phyloP scores from a whole-genome alignment of 2,329 filamentous ascomycete species.

The Monosporascus sp. region DNA sequence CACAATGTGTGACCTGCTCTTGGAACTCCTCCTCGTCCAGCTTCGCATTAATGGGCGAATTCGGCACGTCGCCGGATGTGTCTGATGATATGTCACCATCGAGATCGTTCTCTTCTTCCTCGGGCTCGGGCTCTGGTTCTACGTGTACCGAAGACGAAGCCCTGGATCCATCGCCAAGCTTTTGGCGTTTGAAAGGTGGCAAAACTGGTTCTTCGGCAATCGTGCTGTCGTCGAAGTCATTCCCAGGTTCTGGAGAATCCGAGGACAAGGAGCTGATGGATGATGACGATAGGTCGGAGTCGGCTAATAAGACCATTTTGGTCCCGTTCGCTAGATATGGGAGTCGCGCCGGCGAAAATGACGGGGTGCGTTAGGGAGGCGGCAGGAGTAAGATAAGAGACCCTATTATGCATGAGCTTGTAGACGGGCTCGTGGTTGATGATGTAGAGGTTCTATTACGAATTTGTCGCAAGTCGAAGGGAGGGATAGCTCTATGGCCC shows the following conservation, averaged over 20 bases:
- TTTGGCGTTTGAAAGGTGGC: constrained; percentile 32
- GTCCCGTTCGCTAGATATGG: background rate
- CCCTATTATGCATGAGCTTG: no score
- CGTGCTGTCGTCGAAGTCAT: constrained; percentile 21
- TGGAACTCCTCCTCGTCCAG: constrained; percentile 70
- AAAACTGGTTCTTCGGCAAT: constrained; percentile 23
- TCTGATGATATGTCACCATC: constrained; percentile 78
- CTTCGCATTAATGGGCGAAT: constrained; percentile 61
- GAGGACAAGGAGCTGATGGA: background rate
- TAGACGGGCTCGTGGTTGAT: background rate
- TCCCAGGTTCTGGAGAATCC: background rate
- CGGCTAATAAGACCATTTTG: constrained; percentile 8
- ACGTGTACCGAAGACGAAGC: constrained; percentile 46
- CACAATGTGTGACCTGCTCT: constrained; percentile 73
- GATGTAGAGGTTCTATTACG: background rate
- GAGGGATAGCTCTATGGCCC: no score
- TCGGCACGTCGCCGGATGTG: constrained; percentile 78
- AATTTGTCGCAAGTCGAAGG: no score
- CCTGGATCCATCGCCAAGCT: constrained; percentile 28
- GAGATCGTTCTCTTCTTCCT: constrained; percentile 31
- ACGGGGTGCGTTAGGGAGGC: background rate
- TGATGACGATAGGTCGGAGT: background rate
- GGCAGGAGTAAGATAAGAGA: background rate
- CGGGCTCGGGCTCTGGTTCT: constrained; percentile 41
- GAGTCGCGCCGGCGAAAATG: background rate